These are phyloP conservation scores for Penicillium atrosanguineum DNA, from an alignment of 495 filamentous ascomycete genomes.

Conservation along the genomic window DNA sequence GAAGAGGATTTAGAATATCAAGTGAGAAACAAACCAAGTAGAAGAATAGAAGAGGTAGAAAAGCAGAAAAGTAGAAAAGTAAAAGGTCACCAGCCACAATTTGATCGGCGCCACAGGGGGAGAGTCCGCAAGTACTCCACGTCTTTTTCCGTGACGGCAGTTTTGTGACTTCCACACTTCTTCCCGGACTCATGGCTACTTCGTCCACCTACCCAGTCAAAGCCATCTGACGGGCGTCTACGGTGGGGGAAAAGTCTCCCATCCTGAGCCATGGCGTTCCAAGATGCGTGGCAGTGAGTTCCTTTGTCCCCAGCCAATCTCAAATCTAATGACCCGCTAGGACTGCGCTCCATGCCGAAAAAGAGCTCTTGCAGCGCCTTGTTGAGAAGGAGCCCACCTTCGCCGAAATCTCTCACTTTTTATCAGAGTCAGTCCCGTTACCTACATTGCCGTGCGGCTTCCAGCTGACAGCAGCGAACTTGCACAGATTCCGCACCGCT, in stretches of 20 bases:
- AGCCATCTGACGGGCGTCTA: slow-evolving; percentile 55
- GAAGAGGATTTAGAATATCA: background rate
- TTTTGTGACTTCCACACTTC: slow-evolving; percentile 4
- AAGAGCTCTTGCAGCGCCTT: slow-evolving; percentile 47
- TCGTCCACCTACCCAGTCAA: slow-evolving; percentile 42
- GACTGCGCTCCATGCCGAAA: slow-evolving; percentile 46
- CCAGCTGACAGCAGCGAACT: slow-evolving; percentile 16
- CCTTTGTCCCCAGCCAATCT: background rate
- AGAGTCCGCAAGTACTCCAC: slow-evolving; percentile 12
- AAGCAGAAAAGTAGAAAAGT: background rate
- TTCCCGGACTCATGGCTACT: slow-evolving; percentile 42
- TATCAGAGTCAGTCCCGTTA: slow-evolving; percentile 53
- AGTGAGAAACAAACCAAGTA: background rate
- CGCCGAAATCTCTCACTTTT: slow-evolving; percentile 54
- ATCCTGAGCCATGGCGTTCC: slow-evolving; percentile 47
- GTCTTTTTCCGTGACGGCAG: slow-evolving; percentile 5
- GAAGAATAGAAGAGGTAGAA: background rate
- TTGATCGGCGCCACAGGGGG: slow-evolving; percentile 2
- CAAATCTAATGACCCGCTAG: slow-evolving; percentile 18
- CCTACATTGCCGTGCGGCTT: slow-evolving; percentile 14
- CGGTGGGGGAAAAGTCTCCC: slow-evolving; percentile 46
- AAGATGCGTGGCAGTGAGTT: slow-evolving; percentile 53
- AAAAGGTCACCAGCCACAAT: slow-evolving; percentile 2
- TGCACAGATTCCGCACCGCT: slow-evolving; percentile 60
- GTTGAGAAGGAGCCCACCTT: slow-evolving; percentile 54